Base-by-base conservation (phyloP, 768 basidiomycete species). In the Trametes gibbosa region DNA sequence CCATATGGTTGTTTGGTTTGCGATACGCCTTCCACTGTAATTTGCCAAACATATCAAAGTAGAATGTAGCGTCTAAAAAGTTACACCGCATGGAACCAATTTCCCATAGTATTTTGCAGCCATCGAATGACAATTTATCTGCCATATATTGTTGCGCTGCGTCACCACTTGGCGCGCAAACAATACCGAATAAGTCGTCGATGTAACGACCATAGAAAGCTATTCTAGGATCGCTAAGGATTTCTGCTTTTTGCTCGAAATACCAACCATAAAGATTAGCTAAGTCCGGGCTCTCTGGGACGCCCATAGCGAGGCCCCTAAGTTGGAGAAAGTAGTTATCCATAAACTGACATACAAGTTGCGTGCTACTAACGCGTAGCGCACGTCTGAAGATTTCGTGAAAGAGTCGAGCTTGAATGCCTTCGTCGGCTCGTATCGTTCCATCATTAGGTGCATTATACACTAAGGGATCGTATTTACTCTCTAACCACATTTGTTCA, bases 171-270 rank as follows among this genome's bases (percentile, higher is more conserved):
- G 43, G 24, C 17, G 50, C 50, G 17, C 21, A 10, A 17, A 58
- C 50, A 39, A 58, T 52, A 23, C 25, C 24, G n/a, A 72, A 46
- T 32, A 64, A 65, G 48, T 75, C 73, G 57, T 75, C 72, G 61
- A 75, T 75, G 53, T 72, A 75, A 23, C 43, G 43, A 23, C 71
- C 69, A 53, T 73, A 75, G 42, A 69, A 73, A 4, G 55, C 50
- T 13, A 70, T 51, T 4, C 25, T 10, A 0, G 64, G 63, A 41
- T 69, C 27, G 25, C 49, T 16, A 0, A 65, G 21, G 14, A 66
- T 54, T 6, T 57, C 19, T 1, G 13, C 10, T 2, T 52, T 27
- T 0, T 73, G 6, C 37, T 56, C 73, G 29, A 65, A 70, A 4
- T 56, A 62, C 19, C 34, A 59, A 1, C 71, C 73, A 48, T 54